phyloP scores from a whole-genome alignment of 345 rosid genomes.

The Acer negundo region DNA sequence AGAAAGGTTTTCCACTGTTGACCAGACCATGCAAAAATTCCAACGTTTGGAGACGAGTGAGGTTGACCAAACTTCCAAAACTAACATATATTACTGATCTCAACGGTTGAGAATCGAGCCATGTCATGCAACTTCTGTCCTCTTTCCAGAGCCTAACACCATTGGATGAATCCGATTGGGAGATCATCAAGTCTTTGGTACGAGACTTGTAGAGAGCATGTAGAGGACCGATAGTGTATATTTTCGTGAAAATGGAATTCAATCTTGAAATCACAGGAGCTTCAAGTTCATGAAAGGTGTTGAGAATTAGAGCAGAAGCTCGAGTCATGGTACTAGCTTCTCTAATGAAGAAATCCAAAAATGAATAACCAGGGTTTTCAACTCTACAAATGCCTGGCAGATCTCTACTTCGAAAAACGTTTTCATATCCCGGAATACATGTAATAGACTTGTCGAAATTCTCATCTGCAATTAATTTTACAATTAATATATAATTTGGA shows the following conservation, averaged over 20 bases:
- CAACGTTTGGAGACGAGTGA: slow-evolving; percentile 13
- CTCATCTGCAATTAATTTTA: not conserved
- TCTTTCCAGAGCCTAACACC: slow-evolving; percentile 8
- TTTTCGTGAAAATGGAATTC: slow-evolving; percentile 13
- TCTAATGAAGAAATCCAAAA: not conserved
- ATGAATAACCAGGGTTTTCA: not conserved
- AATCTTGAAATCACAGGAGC: slow-evolving; percentile 27
- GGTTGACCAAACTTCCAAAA: slow-evolving; percentile 22
- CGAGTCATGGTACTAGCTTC: slow-evolving; percentile 14
- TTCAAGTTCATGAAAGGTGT: slow-evolving; percentile 44
- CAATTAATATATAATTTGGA: not conserved
- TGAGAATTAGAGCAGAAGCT: slow-evolving; percentile 40
- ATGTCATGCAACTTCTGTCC: slow-evolving; percentile 21
- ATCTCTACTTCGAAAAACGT: slow-evolving; percentile 19
- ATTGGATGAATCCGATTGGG: slow-evolving; percentile 19
- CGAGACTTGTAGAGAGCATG: slow-evolving; percentile 24
- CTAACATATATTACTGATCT: slow-evolving; percentile 23
- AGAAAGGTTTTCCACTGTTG: slow-evolving; percentile 23
- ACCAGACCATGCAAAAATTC: slow-evolving; percentile 30
- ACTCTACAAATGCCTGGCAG: slow-evolving; percentile 18
- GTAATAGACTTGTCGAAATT: slow-evolving; percentile 18
- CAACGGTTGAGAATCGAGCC: slow-evolving; percentile 22
- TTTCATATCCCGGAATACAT: slow-evolving; percentile 19
- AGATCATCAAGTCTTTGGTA: not conserved
- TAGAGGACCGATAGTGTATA: slow-evolving; percentile 38